Evolutionary conservation across 306 rosid species (phyloP).

Genomic region (Cucumis cinereus): DNA sequence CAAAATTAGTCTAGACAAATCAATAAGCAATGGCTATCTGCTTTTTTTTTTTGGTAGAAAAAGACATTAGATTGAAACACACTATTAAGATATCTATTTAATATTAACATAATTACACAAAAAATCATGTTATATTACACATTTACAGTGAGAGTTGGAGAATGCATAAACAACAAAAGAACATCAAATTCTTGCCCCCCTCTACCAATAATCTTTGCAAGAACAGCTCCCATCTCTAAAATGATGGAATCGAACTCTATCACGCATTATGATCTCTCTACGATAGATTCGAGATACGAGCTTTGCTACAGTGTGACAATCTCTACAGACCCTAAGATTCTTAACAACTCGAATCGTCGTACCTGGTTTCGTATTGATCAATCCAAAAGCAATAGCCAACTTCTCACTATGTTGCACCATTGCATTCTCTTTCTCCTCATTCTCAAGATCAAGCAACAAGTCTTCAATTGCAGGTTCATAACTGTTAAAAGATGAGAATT

Average conservation of each 20-base stretch:
- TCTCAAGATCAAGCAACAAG: conserved; percentile 9
- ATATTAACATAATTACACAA: background rate
- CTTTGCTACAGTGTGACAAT: conserved; percentile 7
- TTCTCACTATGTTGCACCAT: conserved; percentile 17
- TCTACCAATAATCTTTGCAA: conserved; percentile 18
- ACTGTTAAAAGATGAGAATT: background rate
- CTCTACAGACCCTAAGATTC: conserved; percentile 12
- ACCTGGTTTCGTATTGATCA: conserved; percentile 8
- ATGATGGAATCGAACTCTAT: conserved; percentile 15
- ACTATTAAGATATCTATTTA: background rate
- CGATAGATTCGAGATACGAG: conserved; percentile 8
- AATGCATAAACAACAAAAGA: background rate
- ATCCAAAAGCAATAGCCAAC: conserved; percentile 15
- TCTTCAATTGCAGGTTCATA: conserved; percentile 4
- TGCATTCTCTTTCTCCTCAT: conserved; percentile 13
- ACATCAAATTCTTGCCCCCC: background rate
- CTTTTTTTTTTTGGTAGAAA: background rate
- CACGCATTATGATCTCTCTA: conserved; percentile 14
- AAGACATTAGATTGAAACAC: background rate
- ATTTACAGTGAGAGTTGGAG: background rate
- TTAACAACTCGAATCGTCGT: conserved; percentile 1
- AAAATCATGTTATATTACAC: background rate
- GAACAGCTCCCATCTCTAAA: conserved; percentile 15
- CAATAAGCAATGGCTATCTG: background rate
- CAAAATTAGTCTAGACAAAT: background rate